Evolutionary conservation across 352 stramenopile species (phyloP).

Genomic region (Phytophthora ohioensis): DNA sequence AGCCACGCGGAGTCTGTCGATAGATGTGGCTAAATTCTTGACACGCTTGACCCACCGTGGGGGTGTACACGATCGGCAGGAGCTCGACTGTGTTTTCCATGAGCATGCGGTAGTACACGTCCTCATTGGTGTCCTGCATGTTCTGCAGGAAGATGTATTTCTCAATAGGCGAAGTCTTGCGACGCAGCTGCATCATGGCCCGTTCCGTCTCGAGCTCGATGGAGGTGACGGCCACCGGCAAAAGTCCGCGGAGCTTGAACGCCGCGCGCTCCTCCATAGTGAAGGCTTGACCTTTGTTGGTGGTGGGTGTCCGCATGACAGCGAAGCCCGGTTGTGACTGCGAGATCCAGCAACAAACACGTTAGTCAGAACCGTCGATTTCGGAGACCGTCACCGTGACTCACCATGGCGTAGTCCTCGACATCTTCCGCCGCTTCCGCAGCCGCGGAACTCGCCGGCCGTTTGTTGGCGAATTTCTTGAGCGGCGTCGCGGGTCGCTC

Average conservation of each 20-base stretch:
- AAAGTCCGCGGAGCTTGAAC: slow-evolving; percentile 89
- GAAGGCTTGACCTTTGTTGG: slow-evolving; percentile 95
- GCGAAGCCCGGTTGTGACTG: slow-evolving; percentile 24
- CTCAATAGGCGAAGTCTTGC: slow-evolving; percentile 85
- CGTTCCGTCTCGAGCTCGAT: slow-evolving; percentile 91
- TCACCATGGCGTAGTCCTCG: slow-evolving; percentile 15
- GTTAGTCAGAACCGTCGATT: slow-evolving; percentile 6
- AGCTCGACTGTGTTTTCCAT: slow-evolving; percentile 91
- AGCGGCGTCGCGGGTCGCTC: slow-evolving; percentile 1
- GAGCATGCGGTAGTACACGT: slow-evolving; percentile 94
- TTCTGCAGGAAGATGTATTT: slow-evolving; percentile 95
- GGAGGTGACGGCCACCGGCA: slow-evolving; percentile 87
- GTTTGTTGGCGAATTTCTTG: slow-evolving; percentile 24
- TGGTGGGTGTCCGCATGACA: slow-evolving; percentile 81
- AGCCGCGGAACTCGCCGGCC: slow-evolving; percentile 24
- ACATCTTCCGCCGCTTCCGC: slow-evolving; percentile 18
- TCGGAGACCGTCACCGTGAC: slow-evolving; percentile 13
- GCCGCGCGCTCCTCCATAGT: slow-evolving; percentile 88
- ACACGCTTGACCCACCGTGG: slow-evolving; percentile 95
- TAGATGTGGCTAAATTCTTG: slow-evolving; percentile 93
- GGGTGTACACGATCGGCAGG: slow-evolving; percentile 98
- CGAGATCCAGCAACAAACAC: slow-evolving; percentile 1
- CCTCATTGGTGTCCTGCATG: slow-evolving; percentile 91
- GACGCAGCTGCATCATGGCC: slow-evolving; percentile 86
- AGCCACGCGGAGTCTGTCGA: slow-evolving; percentile 85